phyloP scores from a whole-genome alignment of 2,329 filamentous ascomycete species.

The Aspergillus japonicus region DNA sequence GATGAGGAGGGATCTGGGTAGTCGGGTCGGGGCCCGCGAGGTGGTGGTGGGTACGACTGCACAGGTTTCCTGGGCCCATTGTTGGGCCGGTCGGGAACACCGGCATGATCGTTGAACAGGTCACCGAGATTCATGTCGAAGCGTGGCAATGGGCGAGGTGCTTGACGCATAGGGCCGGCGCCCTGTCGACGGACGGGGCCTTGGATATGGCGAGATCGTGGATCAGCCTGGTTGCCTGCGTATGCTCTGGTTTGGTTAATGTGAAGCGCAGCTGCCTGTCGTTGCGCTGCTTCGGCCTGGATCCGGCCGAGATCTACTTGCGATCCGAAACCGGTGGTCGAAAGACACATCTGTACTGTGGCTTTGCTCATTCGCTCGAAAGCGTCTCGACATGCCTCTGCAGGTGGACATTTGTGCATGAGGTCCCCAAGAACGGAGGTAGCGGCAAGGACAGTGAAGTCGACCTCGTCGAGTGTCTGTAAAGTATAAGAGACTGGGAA shows the following conservation, averaged over 20 bases:
- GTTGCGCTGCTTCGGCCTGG: conserved; percentile 17
- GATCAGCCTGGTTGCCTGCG: conserved; percentile 18
- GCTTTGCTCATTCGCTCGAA: conserved; percentile 95
- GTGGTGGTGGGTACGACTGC: conserved; percentile 25
- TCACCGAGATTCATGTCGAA: conserved; percentile 60
- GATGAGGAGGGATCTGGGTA: conserved; percentile 25
- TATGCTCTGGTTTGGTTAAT: conserved; percentile 13
- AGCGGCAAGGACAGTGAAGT: conserved; percentile 89
- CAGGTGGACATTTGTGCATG: conserved; percentile 91
- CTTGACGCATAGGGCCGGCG: conserved; percentile 30
- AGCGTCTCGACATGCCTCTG: conserved; percentile 89
- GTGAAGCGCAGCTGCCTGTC: conserved; percentile 15
- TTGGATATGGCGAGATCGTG: conserved; percentile 23
- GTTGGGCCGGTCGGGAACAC: conserved; percentile 36
- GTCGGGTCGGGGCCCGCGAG: conserved; percentile 13
- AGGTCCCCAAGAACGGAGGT: conserved; percentile 90
- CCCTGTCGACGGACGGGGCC: conserved; percentile 31
- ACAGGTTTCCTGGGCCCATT: conserved; percentile 27
- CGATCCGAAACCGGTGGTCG: conserved; percentile 74
- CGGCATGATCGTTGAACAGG: conserved; percentile 49
- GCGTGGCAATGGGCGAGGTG: conserved; percentile 49
- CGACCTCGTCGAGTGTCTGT: conserved; percentile 87
- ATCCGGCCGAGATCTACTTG: conserved; percentile 33
- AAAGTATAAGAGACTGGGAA: conserved; percentile 6
- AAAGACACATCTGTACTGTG: conserved; percentile 91